These are phyloP conservation scores for Saccharomyces kudriavzevii DNA, from an alignment of 805 yeast species.

Conservation along the genomic window DNA sequence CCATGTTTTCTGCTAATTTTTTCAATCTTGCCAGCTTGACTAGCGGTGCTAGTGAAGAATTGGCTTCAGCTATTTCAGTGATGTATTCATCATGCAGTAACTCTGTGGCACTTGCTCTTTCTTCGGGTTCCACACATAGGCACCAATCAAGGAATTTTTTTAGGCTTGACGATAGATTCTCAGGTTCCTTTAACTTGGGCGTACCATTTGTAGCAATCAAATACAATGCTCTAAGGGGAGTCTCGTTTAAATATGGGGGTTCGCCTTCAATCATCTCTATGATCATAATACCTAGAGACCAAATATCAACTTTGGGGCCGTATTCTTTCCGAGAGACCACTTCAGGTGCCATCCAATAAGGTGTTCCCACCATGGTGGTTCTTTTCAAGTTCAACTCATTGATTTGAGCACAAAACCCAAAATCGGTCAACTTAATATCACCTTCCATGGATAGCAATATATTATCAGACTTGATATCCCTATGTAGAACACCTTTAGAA, in stretches of 20 bases:
- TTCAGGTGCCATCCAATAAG: slow-evolving; percentile 99
- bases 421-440: slow-evolving; percentile 88
- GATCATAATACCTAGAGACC: slow-evolving; percentile 97
- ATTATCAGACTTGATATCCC: slow-evolving; percentile 95
- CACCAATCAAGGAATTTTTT: slow-evolving; percentile 68
- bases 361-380: slow-evolving; percentile 98
- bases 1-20: slow-evolving; percentile 37
- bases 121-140: slow-evolving; percentile 73
- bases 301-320: slow-evolving; percentile 93
- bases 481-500: slow-evolving; percentile 84
- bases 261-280: slow-evolving; percentile 99
- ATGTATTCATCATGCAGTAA: slow-evolving; percentile 62
- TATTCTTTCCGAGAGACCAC: slow-evolving; percentile 91
- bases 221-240: slow-evolving; percentile 88
- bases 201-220: slow-evolving; percentile 95
- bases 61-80: slow-evolving; percentile 47
- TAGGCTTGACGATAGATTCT: slow-evolving; percentile 57
- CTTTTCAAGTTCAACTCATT: slow-evolving; percentile 77
- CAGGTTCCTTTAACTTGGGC: slow-evolving; percentile 86
- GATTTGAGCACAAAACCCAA: slow-evolving; percentile 92
- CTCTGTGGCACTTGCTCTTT: slow-evolving; percentile 70
- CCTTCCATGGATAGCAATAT: slow-evolving; percentile 77
- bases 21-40: slow-evolving; percentile 68
- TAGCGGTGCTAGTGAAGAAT: slow-evolving; percentile 57
- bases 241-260: slow-evolving; percentile 95